Percentiles rank a stretch among this genome's conserved stretches.
These are phyloP conservation scores for Candida buenavistaensis DNA, from an alignment of 1,139 yeast species.

Conservation along the genomic window DNA sequence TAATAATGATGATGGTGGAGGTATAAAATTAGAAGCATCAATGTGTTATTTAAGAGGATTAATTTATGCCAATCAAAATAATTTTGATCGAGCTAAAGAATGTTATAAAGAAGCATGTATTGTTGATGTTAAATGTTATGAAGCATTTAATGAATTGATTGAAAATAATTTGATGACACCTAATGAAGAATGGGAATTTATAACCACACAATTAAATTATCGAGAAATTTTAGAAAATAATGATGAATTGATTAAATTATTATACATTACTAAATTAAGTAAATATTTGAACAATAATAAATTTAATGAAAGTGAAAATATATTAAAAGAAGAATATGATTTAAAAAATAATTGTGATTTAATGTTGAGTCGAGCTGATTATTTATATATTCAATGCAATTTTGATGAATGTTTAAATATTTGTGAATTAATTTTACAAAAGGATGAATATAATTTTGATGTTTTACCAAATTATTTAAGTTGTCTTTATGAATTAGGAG, in stretches of 20 bases:
- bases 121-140: conserved; percentile 90
- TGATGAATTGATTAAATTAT: conserved; percentile 70
- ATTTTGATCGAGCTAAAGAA: conserved; percentile 83
- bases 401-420: conserved; percentile 73
- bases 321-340: conserved; percentile 70
- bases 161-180: conserved; percentile 79
- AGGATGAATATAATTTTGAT: conserved; percentile 72
- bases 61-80: conserved; percentile 79
- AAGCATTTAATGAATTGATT: conserved; percentile 83
- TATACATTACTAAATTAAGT: conserved; percentile 76
- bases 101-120: conserved; percentile 84
- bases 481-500: conserved; percentile 82
- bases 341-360: conserved; percentile 71
- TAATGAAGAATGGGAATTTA: conserved; percentile 81
- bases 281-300: conserved; percentile 64
- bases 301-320: conserved; percentile 65
- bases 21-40: conserved; percentile 82
- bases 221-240: conserved; percentile 70
- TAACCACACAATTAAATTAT: conserved; percentile 64
- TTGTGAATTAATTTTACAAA: conserved; percentile 64
- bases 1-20: conserved; percentile 61
- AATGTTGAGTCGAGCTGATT: conserved; percentile 68
- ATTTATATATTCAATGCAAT: conserved; percentile 73
- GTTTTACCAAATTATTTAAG: conserved; percentile 79
- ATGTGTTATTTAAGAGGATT: conserved; percentile 85